Evolutionary conservation across 2,329 filamentous ascomycete species (phyloP).

Genomic region (Colletotrichum aenigma): DNA sequence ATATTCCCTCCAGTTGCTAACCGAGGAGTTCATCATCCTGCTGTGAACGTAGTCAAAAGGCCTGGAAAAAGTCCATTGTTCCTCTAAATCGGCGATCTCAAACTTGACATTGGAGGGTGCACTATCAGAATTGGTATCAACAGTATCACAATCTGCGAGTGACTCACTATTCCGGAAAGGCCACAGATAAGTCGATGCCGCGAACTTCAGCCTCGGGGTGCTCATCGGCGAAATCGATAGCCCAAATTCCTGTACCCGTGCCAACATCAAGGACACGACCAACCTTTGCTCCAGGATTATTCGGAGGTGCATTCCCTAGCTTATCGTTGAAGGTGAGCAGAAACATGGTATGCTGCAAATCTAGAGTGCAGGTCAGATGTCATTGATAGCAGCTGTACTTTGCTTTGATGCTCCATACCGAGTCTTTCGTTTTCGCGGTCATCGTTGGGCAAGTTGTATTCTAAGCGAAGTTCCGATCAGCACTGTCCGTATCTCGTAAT

Average conservation of each 20-base stretch:
- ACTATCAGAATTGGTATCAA: neutral
- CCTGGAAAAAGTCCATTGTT: conserved; percentile 31
- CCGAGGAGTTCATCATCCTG: neutral
- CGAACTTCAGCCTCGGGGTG: conserved; percentile 26
- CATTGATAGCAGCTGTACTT: no score
- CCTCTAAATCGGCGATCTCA: conserved; percentile 39
- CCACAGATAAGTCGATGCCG: conserved; percentile 44
- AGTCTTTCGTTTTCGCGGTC: neutral
- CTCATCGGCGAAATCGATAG: conserved; percentile 44
- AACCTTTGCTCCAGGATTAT: conserved; percentile 20
- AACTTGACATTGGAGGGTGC: conserved; percentile 50
- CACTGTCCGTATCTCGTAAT: no score
- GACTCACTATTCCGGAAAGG: conserved; percentile 40
- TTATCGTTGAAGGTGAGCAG: conserved; percentile 32
- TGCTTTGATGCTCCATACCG: no score
- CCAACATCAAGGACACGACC: conserved; percentile 46
- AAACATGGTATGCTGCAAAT: conserved; percentile 40
- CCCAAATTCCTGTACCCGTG: conserved; percentile 51
- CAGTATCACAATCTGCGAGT: no score
- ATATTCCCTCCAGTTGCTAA: neutral
- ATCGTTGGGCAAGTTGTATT: no score
- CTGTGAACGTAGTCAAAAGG: conserved; percentile 12
- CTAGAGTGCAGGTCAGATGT: no score
- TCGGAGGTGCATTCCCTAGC: conserved; percentile 29
- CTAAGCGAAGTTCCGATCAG: no score